Evolutionary conservation across 75 land plant genomes (phyloP), one percentile per base, ranked within the genome.

Genomic region (Pinus tabuliformis): DNA sequence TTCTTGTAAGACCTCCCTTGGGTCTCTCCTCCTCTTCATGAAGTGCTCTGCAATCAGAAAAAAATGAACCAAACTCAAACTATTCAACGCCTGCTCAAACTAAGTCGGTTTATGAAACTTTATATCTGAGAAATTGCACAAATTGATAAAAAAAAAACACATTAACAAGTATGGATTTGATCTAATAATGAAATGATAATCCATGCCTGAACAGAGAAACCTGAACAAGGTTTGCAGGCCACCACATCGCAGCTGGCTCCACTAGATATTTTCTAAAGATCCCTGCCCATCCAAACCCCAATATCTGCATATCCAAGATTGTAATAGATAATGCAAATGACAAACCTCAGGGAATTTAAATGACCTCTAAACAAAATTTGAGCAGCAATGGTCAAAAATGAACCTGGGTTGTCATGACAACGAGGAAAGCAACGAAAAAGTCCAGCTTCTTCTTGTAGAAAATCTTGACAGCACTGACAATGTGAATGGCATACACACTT

Each of bases 261-360:
- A 91, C 89, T 72, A 91, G 56, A 76, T 86, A 89, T 72, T 73
- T 84, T 59, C 93, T 75, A 21, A 91, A 75, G 75, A 91, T 63
- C 8, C 91, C 93, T 17, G 89, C 93, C 93, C 93, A 91, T 21
- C 93, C 93, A 86, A 88, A 91, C 2, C 93, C 93, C 59, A 91
- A 22, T 9, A 91, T 20, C 93, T 91, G 79, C 83, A 73, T 16
- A 78, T 20, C 45, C 0, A 58, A 8, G 0, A 5, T 12, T 42
- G 5, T 14, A 11, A 16, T 12, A 18, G 22, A 12, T 52, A 72
- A 5, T 17, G 3, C 33, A 20, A n/a, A 73, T 18, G 30, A 76
- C 1, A 12, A 39, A 20, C 17, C 17, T 3, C 52, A 18, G n/a
- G 17, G 33, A 54, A 11, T 37, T 11, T 11, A 22, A 63, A 3